A percentile compares a stretch with the other conserved stretches of the same genome.
These are phyloP conservation scores for Eustoma russellianum DNA, from an alignment of 257 asterid genomes.

Conservation along the genomic window DNA sequence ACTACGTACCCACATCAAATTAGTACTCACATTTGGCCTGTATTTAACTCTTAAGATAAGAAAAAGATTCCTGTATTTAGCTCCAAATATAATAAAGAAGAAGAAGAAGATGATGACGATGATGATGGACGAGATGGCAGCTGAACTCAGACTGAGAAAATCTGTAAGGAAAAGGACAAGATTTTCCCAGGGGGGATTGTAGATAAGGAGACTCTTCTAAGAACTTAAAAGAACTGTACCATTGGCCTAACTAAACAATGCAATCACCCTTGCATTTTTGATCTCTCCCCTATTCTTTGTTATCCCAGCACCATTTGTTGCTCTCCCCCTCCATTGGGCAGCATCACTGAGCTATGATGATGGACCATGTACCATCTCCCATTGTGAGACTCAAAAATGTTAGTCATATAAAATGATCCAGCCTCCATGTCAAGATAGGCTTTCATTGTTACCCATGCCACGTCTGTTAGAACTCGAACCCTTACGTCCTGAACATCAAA, in stretches of 20 bases:
- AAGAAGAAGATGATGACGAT: no score
- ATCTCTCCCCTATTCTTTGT: slow-evolving; percentile 4
- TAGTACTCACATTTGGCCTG: no score
- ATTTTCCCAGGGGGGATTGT: slow-evolving; percentile 3
- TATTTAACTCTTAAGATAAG: no score
- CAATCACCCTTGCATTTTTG: slow-evolving; percentile 16
- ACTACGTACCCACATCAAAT: no score
- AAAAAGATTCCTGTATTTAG: no score
- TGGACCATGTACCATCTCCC: slow-evolving; percentile 97
- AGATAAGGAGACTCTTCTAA: slow-evolving; percentile 9
- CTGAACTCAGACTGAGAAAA: slow-evolving; percentile 1
- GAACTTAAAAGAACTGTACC: slow-evolving; percentile 28
- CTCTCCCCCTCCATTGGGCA: slow-evolving; percentile 42
- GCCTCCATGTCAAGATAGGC: slow-evolving; percentile 41
- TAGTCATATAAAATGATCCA: slow-evolving; percentile 52
- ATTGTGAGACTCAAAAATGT: slow-evolving; percentile 56
- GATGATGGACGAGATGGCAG: no score
- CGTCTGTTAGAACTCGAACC: slow-evolving; percentile 56
- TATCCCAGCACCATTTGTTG: slow-evolving; percentile 43
- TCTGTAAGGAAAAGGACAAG: neutral
- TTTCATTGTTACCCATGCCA: slow-evolving; percentile 96
- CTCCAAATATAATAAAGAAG: no score
- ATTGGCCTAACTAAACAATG: slow-evolving; percentile 22
- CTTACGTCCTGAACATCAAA: slow-evolving; percentile 66
- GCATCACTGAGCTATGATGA: slow-evolving; percentile 71